Percentiles rank a stretch among this genome's conserved stretches.
These are phyloP conservation scores for Tolypocladium sp. DNA, from an alignment of 2,329 filamentous ascomycete species.

Conservation along the genomic window DNA sequence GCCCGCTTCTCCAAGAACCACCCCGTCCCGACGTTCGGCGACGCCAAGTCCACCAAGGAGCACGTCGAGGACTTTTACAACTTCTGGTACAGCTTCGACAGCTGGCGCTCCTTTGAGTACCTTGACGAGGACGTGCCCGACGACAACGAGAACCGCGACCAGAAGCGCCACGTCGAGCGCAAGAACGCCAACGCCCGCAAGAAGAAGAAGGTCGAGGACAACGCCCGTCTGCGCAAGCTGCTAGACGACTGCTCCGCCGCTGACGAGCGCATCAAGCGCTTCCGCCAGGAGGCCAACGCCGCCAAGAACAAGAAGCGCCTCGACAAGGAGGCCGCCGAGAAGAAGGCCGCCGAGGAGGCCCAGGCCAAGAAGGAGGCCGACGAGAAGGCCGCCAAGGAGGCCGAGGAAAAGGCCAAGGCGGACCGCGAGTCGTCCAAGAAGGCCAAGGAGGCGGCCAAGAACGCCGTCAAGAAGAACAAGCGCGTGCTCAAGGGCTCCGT, in stretches of 20 bases:
- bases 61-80: constrained; percentile 96
- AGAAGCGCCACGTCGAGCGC: constrained; percentile 95
- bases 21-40: constrained; percentile 79
- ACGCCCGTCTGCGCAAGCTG: constrained; percentile 76
- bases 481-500: constrained; percentile 86
- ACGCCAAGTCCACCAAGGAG: constrained; percentile 75
- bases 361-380: constrained; percentile 76
- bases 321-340: constrained; percentile 86
- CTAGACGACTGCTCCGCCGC: constrained; percentile 77
- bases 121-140: constrained; percentile 98
- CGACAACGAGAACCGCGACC: constrained; percentile 97
- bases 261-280: constrained; percentile 96
- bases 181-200: constrained; percentile 97
- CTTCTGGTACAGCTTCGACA: constrained; percentile 99
- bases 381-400: constrained; percentile 69
- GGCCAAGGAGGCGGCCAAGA: constrained; percentile 97
- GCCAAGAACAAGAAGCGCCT: constrained; percentile 92
- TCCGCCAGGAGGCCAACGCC: constrained; percentile 84
- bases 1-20: constrained; percentile 85
- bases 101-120: constrained; percentile 96
- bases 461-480: constrained; percentile 99
- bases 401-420: constrained; percentile 77
- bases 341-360: constrained; percentile 78
- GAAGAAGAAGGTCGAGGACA: constrained; percentile 99
- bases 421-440: constrained; percentile 84